Evolutionary conservation across 1,139 yeast species (phyloP).

Genomic region (Zygoascus hellenicus): DNA sequence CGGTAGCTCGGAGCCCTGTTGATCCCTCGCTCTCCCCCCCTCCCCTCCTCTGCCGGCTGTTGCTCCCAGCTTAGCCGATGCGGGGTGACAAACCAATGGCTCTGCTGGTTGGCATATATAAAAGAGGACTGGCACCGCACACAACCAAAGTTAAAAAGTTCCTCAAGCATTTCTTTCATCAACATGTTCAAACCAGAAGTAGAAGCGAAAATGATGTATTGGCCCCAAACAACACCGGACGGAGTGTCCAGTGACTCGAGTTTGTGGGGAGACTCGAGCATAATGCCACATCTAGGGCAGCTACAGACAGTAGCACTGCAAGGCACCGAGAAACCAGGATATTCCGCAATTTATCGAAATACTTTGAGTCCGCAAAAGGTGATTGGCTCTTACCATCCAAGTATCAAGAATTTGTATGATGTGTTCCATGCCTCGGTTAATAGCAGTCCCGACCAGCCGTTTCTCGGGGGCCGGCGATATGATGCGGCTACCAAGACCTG

Average conservation of each 20-base stretch:
- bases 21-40: too few species aligned
- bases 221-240: conserved; percentile 9
- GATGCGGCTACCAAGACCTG: conserved; percentile 43
- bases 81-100: too few species aligned
- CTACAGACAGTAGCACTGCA: conserved; percentile 43
- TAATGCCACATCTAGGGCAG: conserved; percentile 15
- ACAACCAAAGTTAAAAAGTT: too few species aligned
- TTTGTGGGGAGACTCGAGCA: conserved; percentile 5
- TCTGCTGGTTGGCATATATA: too few species aligned
- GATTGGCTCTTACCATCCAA: conserved; percentile 45
- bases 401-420: conserved; percentile 45
- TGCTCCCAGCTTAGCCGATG: too few species aligned
- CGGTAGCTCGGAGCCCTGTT: too few species aligned
- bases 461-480: conserved; percentile 48
- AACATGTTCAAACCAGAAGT: conserved; percentile 8
- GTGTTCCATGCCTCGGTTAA: conserved; percentile 42
- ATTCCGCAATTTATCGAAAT: conserved; percentile 52
- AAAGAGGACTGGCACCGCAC: too few species aligned
- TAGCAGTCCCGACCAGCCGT: conserved; percentile 37
- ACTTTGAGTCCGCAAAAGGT: conserved; percentile 36
- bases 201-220: conserved; percentile 5
- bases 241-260: conserved; percentile 9
- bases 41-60: too few species aligned
- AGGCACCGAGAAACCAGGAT: conserved; percentile 44
- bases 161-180: background rate